phyloP scores from a whole-genome alignment of 495 filamentous ascomycete genomes.

The Bacidia gigantensis region DNA sequence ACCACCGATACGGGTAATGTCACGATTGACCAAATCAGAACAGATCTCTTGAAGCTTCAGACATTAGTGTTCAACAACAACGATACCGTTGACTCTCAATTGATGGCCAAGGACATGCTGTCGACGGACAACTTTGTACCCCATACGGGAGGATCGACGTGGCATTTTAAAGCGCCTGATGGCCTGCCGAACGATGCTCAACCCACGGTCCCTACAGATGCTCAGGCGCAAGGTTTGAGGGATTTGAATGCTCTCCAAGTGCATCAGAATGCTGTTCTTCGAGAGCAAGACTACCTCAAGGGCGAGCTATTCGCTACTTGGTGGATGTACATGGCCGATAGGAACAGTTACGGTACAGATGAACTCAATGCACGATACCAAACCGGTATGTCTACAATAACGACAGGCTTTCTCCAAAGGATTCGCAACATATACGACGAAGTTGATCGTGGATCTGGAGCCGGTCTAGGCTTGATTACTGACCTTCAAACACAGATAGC shows the following conservation, averaged over 20 bases:
- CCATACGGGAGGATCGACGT: neutral
- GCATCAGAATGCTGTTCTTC: neutral
- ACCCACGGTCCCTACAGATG: neutral
- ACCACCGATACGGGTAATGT: neutral
- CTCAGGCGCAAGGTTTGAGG: neutral
- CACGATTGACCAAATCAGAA: neutral
- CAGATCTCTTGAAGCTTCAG: neutral
- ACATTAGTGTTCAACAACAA: neutral
- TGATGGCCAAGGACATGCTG: neutral
- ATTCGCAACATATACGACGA: neutral
- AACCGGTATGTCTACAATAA: no score
- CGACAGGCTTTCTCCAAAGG: no score
- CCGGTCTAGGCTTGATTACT: neutral
- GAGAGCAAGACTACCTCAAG: neutral
- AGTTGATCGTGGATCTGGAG: neutral
- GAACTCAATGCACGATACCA: no score
- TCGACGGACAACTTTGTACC: neutral
- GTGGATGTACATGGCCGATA: neutral
- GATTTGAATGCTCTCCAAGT: neutral
- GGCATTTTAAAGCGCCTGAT: neutral
- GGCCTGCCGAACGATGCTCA: neutral
- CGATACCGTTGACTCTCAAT: slow-evolving; percentile 1
- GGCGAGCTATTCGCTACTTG: neutral
- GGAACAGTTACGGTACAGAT: no score
- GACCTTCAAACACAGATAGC: neutral